Evolutionary conservation across 768 basidiomycete species (phyloP), one percentile per base, ranked within the genome.

Genomic region (Leccinum boreale): DNA sequence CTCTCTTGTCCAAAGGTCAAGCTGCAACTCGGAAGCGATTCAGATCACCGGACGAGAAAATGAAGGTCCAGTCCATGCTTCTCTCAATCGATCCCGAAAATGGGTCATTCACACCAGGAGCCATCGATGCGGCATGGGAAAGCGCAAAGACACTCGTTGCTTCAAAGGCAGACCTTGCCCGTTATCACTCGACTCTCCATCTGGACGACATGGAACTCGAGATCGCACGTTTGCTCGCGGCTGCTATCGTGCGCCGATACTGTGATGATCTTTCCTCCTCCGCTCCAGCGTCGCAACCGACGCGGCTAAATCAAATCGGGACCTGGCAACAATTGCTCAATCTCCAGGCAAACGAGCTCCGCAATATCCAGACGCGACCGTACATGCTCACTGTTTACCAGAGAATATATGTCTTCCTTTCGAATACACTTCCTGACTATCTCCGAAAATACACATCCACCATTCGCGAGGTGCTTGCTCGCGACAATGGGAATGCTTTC

Each of bases 401-500:
- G 49, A 79, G 80, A 15, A 73, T 85, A 49, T 87, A 82, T 62
- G 69, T 75, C 49, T 85, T 85, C 62, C 69, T 87, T 47, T 72
- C 75, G 26, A 72, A 76, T 42, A 65, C 74, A 39, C 65, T 79
- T 28, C 57, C 62, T 11, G 50, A 65, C 52, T 47, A 67, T 21
- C 68, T 77, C 14, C 59, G 57, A 48, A 62, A 64, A 53, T 81
- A 75, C 52, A 65, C 81, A 4, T 77, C 74, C 10, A 76, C 77
- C 9, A 75, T 83, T 31, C 81, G 86, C n/a, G 78, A 74, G 2
- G 71, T 85, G 10, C 71, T 87, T 17, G 78, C 78, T 15, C 78
- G 86, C 12, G 85, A 87, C 58, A 78, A 80, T 23, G 85, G 86
- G 21, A 88, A 88, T 60, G 79, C 83, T 8, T 88, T 89, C 58